Conservation (phyloP, 495 filamentous ascomycete species). For the Xylaria venustula region DNA sequence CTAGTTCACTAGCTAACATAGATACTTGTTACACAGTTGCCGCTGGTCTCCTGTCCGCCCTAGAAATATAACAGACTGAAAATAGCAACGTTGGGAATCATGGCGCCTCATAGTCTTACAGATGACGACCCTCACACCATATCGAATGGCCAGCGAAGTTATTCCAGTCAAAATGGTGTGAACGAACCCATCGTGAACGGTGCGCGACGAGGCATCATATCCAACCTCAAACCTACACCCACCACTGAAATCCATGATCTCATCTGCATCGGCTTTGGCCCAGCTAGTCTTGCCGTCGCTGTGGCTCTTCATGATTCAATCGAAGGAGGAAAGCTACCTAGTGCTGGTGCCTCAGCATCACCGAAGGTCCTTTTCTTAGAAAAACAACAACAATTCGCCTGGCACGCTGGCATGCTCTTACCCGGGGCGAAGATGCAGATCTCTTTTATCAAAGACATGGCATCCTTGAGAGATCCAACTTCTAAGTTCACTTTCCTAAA, state of each 20-base stretch:
- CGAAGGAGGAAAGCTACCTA: slow-evolving; percentile 38
- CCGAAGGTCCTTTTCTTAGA: slow-evolving; percentile 84
- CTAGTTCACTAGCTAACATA: background rate
- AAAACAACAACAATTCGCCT: slow-evolving; percentile 77
- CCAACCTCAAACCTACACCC: slow-evolving; percentile 34
- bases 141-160: slow-evolving; percentile 12
- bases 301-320: slow-evolving; percentile 79
- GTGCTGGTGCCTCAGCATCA: slow-evolving; percentile 27
- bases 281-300: slow-evolving; percentile 88
- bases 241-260: slow-evolving; percentile 70
- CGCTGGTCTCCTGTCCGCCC: background rate
- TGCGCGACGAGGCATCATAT: slow-evolving; percentile 19
- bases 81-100: background rate
- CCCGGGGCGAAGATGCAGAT: slow-evolving; percentile 96
- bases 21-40: background rate
- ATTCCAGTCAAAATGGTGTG: background rate
- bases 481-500: slow-evolving; percentile 95
- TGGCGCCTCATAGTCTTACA: slow-evolving; percentile 10
- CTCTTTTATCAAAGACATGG: slow-evolving; percentile 94
- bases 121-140: slow-evolving; percentile 18
- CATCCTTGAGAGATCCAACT: slow-evolving; percentile 80
- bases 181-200: background rate
- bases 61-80: background rate
- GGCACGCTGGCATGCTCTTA: slow-evolving; percentile 95
- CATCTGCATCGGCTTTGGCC: slow-evolving; percentile 90